Percentiles rank a stretch among this genome's conserved stretches.
Evolutionary conservation across 2,329 filamentous ascomycete genomes (phyloP).

Genomic region (Annulohypoxylon truncatum): DNA sequence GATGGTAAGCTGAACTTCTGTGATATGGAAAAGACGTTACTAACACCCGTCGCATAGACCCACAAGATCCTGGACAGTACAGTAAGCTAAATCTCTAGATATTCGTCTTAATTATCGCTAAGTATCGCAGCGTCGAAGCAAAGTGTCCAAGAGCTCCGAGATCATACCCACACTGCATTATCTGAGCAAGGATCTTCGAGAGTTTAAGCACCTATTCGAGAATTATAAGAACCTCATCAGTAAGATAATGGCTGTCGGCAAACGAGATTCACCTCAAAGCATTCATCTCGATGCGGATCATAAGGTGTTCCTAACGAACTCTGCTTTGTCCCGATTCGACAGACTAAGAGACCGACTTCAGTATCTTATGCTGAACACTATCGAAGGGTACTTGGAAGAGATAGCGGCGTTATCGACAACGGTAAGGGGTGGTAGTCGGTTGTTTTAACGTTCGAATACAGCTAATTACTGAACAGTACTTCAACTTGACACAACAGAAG

Average conservation of each 20-base stretch:
- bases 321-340: conserved; percentile 68
- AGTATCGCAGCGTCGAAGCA: conserved; percentile 47
- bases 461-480: conserved; percentile 65
- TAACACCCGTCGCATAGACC: conserved; percentile 47
- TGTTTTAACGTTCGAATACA: not conserved
- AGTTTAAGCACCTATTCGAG: conserved; percentile 70
- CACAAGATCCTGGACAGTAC: conserved; percentile 51
- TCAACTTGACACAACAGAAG: conserved; percentile 81
- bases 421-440: conserved; percentile 55
- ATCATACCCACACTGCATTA: conserved; percentile 69
- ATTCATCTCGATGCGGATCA: conserved; percentile 18
- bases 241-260: conserved; percentile 62
- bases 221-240: conserved; percentile 70
- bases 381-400: conserved; percentile 73
- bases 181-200: conserved; percentile 69
- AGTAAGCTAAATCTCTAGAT: conserved; percentile 43
- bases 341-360: conserved; percentile 69
- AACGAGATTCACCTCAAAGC: conserved; percentile 27
- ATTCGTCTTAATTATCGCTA: conserved; percentile 19
- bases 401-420: conserved; percentile 77
- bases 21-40: conserved; percentile 23
- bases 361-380: conserved; percentile 70
- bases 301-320: conserved; percentile 52
- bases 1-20: conserved; percentile 55
- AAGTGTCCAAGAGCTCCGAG: conserved; percentile 57